phyloP scores from a whole-genome alignment of 768 basidiomycete species.

The Crucibulum laeve region DNA sequence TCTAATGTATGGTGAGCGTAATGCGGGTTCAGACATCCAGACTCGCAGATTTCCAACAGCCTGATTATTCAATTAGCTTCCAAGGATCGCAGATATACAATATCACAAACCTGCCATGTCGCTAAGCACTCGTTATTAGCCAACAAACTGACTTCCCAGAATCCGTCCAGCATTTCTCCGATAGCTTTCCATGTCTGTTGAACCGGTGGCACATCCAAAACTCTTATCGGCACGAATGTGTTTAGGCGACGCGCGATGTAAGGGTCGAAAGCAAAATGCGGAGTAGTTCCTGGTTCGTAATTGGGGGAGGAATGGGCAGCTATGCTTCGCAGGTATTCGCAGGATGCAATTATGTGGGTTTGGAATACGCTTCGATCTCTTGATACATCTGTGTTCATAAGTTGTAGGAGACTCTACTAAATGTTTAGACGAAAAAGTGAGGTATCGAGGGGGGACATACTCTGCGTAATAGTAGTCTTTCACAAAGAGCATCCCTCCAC shows the following conservation, averaged over 20 bases:
- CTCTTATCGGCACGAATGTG: constrained; percentile 65
- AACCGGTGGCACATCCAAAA: constrained; percentile 45
- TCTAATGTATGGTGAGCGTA: constrained; percentile 53
- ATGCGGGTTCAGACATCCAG: constrained; percentile 38
- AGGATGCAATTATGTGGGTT: constrained; percentile 32
- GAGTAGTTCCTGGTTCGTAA: constrained; percentile 40
- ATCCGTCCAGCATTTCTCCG: constrained; percentile 45
- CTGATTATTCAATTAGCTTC: constrained; percentile 14
- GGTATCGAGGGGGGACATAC: constrained; percentile 22
- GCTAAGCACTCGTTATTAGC: constrained; percentile 37
- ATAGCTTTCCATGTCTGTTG: constrained; percentile 50
- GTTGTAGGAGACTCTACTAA: constrained; percentile 42
- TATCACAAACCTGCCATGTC: constrained; percentile 57
- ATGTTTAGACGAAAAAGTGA: background rate
- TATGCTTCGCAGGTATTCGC: constrained; percentile 35
- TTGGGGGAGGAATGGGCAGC: constrained; percentile 30
- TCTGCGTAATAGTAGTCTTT: constrained; percentile 56
- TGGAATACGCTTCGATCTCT: constrained; percentile 31
- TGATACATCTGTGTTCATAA: constrained; percentile 39
- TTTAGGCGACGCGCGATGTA: constrained; percentile 62
- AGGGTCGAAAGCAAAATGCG: constrained; percentile 58
- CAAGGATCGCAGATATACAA: constrained; percentile 1
- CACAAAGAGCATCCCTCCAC: constrained; percentile 48
- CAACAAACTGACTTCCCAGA: constrained; percentile 48
- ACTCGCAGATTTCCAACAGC: constrained; percentile 45